Evolutionary conservation across 768 basidiomycete genomes (phyloP), one percentile per base, ranked within the genome.

Genomic region (Rhodotorula kratochvilovae): DNA sequence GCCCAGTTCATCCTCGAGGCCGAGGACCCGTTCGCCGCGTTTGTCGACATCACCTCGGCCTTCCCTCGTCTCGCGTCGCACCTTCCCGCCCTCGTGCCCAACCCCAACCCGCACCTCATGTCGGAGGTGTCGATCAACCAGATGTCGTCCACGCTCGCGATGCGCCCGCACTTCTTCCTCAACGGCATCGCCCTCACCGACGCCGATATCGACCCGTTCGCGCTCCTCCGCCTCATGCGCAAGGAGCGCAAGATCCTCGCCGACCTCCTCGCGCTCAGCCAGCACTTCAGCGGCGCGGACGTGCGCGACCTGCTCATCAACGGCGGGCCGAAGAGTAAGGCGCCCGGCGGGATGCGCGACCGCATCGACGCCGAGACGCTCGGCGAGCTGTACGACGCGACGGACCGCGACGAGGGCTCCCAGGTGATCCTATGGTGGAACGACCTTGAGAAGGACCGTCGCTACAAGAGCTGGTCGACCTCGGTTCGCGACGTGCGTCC

Each of bases 341-440:
- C 75, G 86, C 62, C 89, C 90, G 64, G 27, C 15, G 35, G n/a
- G 23, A 43, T 58, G 55, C 43, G 31, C 35, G 73, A 67, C 23
- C 25, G 42, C 1, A 51, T 73, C 27, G 58, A 29, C n/a, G 53
- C 55, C 1, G 76, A 72, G 35, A 58, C 53, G n/a, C 67, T 80
- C 23, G 78, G 77, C 54, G 90, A 88, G 1, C 74, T 96, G n/a
- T 89, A 95, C 67, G 96, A 98, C 80, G 89, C 92, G 2, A 92
- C 90, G 68, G 95, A 99, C 80, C 83, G 90, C 27, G 77, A 78
- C 6, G 96, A 99, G 79, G 91, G 85, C 3, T 91, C 88, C 0
- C 84, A 81, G 19, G 84, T 89, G 7, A 84, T 94, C 50, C 78
- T 88, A 1, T 98, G 90, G 86, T 90, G 89, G 88, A 99, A 98